Evolutionary conservation across 305 asterid genomes (phyloP).

Genomic region (Fraxinus albicans): DNA sequence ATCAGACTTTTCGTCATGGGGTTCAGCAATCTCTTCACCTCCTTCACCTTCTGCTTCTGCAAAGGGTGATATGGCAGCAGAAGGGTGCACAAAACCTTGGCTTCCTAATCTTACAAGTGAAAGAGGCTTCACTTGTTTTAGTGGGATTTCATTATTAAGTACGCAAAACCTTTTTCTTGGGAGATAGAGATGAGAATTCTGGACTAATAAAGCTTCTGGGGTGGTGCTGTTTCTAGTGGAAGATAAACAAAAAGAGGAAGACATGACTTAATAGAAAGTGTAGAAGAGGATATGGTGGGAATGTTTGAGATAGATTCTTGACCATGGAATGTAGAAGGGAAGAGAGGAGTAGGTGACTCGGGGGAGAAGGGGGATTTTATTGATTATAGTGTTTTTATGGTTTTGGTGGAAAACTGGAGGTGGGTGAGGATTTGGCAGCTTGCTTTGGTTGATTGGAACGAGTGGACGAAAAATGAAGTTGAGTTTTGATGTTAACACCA

Average conservation of each 20-base stretch:
- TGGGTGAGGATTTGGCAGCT: constrained; percentile 37
- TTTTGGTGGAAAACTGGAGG: constrained; percentile 30
- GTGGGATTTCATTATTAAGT: constrained; percentile 28
- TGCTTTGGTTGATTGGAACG: constrained; percentile 36
- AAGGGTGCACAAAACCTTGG: constrained; percentile 34
- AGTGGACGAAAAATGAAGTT: constrained; percentile 48
- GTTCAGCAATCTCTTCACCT: constrained; percentile 19
- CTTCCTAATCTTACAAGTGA: constrained; percentile 32
- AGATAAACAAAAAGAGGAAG: constrained; percentile 56
- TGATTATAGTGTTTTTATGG: not conserved
- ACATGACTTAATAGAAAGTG: constrained; percentile 33
- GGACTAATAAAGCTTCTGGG: constrained; percentile 36
- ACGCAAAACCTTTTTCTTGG: constrained; percentile 31
- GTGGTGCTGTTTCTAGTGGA: constrained; percentile 40
- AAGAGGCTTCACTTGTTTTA: constrained; percentile 34
- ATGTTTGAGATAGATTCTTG: constrained; percentile 39
- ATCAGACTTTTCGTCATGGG: constrained; percentile 18
- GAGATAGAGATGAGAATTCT: constrained; percentile 28
- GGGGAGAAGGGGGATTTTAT: constrained; percentile 23
- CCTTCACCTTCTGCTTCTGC: constrained; percentile 51
- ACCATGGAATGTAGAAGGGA: constrained; percentile 46
- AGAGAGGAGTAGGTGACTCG: constrained; percentile 20
- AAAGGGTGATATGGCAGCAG: constrained; percentile 66
- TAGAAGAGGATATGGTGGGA: constrained; percentile 28
- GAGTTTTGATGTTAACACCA: constrained; percentile 21